Evolutionary conservation across 306 rosid genomes (phyloP).

Genomic region (Betula pendula): DNA sequence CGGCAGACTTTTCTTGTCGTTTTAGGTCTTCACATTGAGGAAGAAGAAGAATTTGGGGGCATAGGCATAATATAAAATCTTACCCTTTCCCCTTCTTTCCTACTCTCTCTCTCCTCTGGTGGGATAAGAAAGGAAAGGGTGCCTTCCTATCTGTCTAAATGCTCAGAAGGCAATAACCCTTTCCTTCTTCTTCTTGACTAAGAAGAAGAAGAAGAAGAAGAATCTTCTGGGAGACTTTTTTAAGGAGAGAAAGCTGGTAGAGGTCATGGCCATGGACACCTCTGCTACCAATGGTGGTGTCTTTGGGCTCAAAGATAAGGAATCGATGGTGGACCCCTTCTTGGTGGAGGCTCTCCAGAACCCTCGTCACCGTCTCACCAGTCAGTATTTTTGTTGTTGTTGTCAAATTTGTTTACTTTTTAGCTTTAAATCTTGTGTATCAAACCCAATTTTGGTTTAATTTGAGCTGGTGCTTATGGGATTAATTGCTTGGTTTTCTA

Average conservation of each 20-base stretch:
- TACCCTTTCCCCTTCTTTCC: not conserved
- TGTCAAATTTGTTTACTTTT: not conserved
- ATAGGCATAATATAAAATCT: not conserved
- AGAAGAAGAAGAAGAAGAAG: constrained; percentile 1
- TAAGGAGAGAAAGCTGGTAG: constrained; percentile 2
- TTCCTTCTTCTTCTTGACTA: constrained; percentile 32
- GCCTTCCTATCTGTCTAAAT: constrained; percentile 12
- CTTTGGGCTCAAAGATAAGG: constrained; percentile 50
- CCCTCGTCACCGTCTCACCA: constrained; percentile 86
- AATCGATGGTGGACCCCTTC: constrained; percentile 83
- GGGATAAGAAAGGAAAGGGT: constrained; percentile 22
- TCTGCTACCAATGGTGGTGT: constrained; percentile 39
- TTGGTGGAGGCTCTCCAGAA: constrained; percentile 92
- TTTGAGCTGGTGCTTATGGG: not conserved
- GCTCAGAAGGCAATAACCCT: constrained; percentile 39
- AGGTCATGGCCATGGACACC: constrained; percentile 50
- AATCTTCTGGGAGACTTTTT: not conserved
- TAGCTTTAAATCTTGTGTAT: not conserved
- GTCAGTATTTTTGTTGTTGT: constrained; percentile 35
- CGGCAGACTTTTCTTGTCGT: constrained; percentile 8
- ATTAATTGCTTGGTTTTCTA: not conserved
- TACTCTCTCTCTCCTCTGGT: not conserved
- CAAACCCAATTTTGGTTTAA: not conserved
- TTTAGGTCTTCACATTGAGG: constrained; percentile 10
- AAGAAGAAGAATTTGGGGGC: not conserved